Conservation (phyloP, 495 filamentous ascomycete genomes). For the Hamigera avellanea region DNA sequence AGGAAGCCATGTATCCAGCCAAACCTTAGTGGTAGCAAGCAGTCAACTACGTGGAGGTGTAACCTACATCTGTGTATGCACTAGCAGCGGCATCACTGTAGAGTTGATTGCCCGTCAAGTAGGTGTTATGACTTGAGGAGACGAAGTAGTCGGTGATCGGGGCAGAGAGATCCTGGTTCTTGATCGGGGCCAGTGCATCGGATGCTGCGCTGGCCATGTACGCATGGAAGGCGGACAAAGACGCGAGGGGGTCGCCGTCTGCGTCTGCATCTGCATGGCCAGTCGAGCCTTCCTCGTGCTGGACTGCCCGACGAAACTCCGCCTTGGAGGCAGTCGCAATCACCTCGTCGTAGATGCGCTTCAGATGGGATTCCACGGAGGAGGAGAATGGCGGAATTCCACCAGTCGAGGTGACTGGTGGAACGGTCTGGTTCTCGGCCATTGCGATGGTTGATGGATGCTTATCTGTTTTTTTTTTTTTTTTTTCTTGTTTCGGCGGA, state of each 20-base stretch:
- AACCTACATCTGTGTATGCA: constrained; percentile 70
- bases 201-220: constrained; percentile 51
- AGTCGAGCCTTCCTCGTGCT: constrained; percentile 8
- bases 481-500: too few species aligned
- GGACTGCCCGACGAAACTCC: constrained; percentile 16
- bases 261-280: too few species aligned
- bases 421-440: too few species aligned
- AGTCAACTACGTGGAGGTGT: too few species aligned
- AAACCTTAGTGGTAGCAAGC: too few species aligned
- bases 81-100: constrained; percentile 71
- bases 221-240: constrained; percentile 38
- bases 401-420: too few species aligned
- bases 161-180: constrained; percentile 40
- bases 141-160: constrained; percentile 85
- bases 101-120: constrained; percentile 85
- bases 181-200: constrained; percentile 23
- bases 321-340: constrained; percentile 3
- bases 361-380: constrained; percentile 16
- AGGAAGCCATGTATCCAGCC: too few species aligned
- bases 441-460: too few species aligned
- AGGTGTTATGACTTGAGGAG: constrained; percentile 90
- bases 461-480: too few species aligned
- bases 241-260: constrained; percentile 15
- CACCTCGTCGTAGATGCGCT: constrained; percentile 21
- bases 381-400: constrained; percentile 17